phyloP scores from a whole-genome alignment of 2,329 filamentous ascomycete genomes.

The Verticillium nubilum region DNA sequence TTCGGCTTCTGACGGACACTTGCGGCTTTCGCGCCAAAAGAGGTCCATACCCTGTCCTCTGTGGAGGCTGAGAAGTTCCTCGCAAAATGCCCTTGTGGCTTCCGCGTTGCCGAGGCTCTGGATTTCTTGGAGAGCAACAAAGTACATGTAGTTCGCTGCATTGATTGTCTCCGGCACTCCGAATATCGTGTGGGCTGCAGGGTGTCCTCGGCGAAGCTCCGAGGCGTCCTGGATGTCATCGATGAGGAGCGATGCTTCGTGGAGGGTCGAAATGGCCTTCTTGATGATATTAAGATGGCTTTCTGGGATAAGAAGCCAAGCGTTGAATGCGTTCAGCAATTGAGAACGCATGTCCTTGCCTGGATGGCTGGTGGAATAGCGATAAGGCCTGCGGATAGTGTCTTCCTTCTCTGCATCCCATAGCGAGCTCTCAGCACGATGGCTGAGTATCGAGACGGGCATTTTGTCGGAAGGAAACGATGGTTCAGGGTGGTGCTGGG shows the following conservation, averaged over 20 bases:
- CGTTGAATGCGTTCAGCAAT: conserved; percentile 76
- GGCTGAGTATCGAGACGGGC: too few relatives aligned
- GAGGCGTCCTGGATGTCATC: conserved; percentile 87
- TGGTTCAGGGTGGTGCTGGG: too few relatives aligned
- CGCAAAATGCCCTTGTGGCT: conserved; percentile 66
- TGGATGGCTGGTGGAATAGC: conserved; percentile 72
- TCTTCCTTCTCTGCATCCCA: conserved; percentile 75
- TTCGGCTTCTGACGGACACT: conserved; percentile 78
- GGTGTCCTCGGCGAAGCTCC: conserved; percentile 68
- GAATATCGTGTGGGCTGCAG: conserved; percentile 80
- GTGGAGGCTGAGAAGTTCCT: conserved; percentile 80
- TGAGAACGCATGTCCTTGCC: conserved; percentile 81
- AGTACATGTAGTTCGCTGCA: conserved; percentile 85
- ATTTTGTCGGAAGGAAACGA: too few relatives aligned
- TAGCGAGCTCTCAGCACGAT: too few relatives aligned
- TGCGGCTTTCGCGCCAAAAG: conserved; percentile 82
- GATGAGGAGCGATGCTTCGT: conserved; percentile 76
- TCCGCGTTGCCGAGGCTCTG: conserved; percentile 63
- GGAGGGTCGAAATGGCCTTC: conserved; percentile 76
- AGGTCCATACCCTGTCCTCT: conserved; percentile 87
- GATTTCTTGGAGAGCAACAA: conserved; percentile 70
- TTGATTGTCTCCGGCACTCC: conserved; percentile 87
- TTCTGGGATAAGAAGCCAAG: conserved; percentile 69
- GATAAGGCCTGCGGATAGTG: conserved; percentile 71
- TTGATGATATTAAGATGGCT: conserved; percentile 69